Percentiles rank a stretch among this genome's conserved stretches.
These are phyloP conservation scores for Cymbopogon citratus DNA, from an alignment of 176 grass and related monocot genomes.

Conservation along the genomic window DNA sequence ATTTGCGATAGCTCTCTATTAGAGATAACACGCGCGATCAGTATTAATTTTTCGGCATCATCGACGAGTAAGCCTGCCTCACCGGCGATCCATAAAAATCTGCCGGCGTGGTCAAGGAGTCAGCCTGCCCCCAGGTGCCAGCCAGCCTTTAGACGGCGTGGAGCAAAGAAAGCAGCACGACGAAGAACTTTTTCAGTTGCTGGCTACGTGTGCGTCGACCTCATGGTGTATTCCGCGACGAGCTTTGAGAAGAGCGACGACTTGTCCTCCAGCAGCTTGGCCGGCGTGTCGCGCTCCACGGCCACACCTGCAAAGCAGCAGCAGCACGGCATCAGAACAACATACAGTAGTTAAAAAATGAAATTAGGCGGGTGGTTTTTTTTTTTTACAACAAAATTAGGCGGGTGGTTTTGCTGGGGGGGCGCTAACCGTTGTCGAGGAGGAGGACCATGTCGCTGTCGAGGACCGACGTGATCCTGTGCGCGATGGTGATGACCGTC, in stretches of 20 bases:
- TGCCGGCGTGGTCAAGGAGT: not conserved
- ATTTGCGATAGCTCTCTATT: not conserved
- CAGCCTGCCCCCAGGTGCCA: not conserved
- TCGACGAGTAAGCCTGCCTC: conserved; percentile 11
- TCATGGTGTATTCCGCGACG: conserved; percentile 59
- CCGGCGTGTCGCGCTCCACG: conserved; percentile 59
- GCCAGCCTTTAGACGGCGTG: conserved; percentile 14
- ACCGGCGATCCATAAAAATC: not conserved
- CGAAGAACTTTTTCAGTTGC: not conserved
- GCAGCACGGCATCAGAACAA: not conserved
- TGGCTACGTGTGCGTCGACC: conserved; percentile 45
- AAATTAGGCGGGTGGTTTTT: conserved; percentile 13
- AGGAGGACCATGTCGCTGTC: conserved; percentile 74
- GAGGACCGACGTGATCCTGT: conserved; percentile 74
- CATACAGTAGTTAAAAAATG: not conserved
- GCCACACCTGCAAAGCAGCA: conserved; percentile 39
- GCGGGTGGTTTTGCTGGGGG: not conserved
- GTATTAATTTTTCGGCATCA: conserved; percentile 15
- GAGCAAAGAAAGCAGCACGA: not conserved
- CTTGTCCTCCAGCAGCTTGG: conserved; percentile 51
- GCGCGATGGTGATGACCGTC: conserved; percentile 67
- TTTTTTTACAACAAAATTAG: too few species aligned
- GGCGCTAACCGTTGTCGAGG: conserved; percentile 59
- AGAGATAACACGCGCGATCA: too few species aligned
- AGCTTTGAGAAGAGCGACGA: conserved; percentile 77